Conservation (phyloP, 768 basidiomycete genomes). For the Leccinellum rugosiceps region DNA sequence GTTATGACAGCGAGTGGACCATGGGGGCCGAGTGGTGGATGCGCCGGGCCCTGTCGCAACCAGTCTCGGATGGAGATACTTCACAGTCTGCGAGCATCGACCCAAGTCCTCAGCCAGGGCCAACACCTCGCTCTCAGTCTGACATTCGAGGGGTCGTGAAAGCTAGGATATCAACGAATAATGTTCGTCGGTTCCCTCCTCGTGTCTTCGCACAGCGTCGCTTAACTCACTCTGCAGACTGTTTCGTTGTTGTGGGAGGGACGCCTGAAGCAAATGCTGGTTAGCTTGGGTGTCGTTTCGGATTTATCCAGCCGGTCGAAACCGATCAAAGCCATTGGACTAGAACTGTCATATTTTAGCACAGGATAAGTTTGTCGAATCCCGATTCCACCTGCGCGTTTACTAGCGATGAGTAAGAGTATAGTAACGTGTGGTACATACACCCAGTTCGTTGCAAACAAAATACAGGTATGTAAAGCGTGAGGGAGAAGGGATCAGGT, state of each 20-base stretch:
- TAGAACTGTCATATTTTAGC: constrained; percentile 94
- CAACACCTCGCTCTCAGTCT: constrained; percentile 6
- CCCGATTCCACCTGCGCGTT: neutral
- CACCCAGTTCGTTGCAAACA: constrained; percentile 10
- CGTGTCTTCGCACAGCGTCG: neutral
- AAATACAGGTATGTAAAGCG: constrained; percentile 20
- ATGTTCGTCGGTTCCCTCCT: constrained; percentile 47
- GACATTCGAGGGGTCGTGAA: constrained; percentile 83
- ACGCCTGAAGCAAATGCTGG: constrained; percentile 80
- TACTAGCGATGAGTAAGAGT: constrained; percentile 13
- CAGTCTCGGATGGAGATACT: constrained; percentile 13
- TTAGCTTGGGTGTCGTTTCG: constrained; percentile 88
- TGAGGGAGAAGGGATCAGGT: neutral
- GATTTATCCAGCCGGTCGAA: constrained; percentile 82
- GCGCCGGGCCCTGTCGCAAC: constrained; percentile 47
- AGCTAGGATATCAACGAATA: constrained; percentile 84
- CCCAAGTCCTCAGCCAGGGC: constrained; percentile 8
- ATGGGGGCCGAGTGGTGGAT: constrained; percentile 98
- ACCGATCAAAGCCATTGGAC: constrained; percentile 84
- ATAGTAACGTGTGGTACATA: constrained; percentile 21
- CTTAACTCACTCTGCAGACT: constrained; percentile 47
- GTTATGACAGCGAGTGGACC: constrained; percentile 95
- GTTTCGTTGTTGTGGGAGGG: constrained; percentile 94
- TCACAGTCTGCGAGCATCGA: neutral
- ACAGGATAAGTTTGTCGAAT: constrained; percentile 36